Evolutionary conservation across 495 filamentous ascomycete species (phyloP), one percentile per base, ranked within the genome.

Genomic region (Hypoxylon subgilvum): DNA sequence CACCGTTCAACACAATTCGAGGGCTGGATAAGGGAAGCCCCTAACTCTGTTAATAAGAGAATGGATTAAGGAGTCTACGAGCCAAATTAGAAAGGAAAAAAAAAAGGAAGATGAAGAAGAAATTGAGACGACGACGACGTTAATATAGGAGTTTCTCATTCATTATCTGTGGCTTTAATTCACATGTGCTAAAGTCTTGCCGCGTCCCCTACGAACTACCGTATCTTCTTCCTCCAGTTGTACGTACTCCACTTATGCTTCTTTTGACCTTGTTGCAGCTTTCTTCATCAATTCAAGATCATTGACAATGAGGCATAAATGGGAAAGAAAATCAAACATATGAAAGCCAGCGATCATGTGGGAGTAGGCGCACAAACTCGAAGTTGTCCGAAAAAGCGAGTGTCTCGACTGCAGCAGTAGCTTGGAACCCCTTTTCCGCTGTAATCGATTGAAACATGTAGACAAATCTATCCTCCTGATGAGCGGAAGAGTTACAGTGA

Each of bases 351-450:
- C 22, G 91, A 96, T 67, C 84, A 90, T 28, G 89, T 94, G 27
- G 92, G 92, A 34, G 82, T 96, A 14, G 92, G 92, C 49, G 91
- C 92, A 2, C 91, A 96, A 72, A 81, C 79, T 42, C 72, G 72
- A 41, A 83, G 86, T 19, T 96, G 92, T 75, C 62, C 64, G 42
- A 74, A 76, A n/a, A 30, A 65, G 82, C 0, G 82, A 86, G 50
- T 96, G 91, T 67, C 79, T 86, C 23, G 86, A 86, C 30, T 95
- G 91, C 71, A 67, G 77, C 2, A 74, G 74, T 10, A 81, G 81
- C 4, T 61, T 77, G 34, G 87, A 92, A 65, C 79, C 84, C 41
- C 70, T 96, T 91, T 70, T 12, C 70, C 0, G 77, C 74, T n/a
- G 48, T 62, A 9, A 73, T 79, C 34, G 77, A n/a, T 84, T 18